Conservation (phyloP, 2,329 filamentous ascomycete species). For the Aspergillus pseudotamarii region DNA sequence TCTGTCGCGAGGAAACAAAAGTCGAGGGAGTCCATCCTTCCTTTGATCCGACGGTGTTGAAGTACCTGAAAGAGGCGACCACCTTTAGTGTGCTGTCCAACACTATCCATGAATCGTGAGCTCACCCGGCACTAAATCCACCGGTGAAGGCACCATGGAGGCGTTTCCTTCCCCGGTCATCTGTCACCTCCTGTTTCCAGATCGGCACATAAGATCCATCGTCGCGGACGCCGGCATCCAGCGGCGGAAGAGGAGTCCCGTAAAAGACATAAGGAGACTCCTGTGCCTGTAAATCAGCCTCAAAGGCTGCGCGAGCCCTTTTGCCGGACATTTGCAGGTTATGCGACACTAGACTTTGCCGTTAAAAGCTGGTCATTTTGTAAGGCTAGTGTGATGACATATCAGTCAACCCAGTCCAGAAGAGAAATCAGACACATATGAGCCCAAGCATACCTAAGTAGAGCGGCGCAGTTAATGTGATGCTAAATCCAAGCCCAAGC, state of each 20-base stretch:
- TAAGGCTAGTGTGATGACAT: not conserved
- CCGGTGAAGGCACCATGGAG: constrained; percentile 96
- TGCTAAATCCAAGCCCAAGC: not conserved
- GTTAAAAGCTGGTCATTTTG: not conserved
- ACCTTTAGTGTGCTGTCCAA: constrained; percentile 37
- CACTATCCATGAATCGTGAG: constrained; percentile 33
- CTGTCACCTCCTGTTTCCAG: constrained; percentile 98
- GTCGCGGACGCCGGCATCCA: constrained; percentile 76
- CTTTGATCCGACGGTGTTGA: constrained; percentile 97
- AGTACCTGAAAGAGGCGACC: constrained; percentile 67
- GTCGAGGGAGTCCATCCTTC: constrained; percentile 94
- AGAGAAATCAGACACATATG: not conserved
- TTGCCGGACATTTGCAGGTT: constrained; percentile 68
- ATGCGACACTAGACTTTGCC: not conserved
- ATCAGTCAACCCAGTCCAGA: not conserved
- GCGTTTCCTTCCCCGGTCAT: constrained; percentile 86
- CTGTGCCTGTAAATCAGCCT: constrained; percentile 68
- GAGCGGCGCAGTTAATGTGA: not conserved
- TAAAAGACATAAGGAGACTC: constrained; percentile 76
- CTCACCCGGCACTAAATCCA: constrained; percentile 92
- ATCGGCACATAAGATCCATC: constrained; percentile 90
- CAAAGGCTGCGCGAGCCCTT: constrained; percentile 76
- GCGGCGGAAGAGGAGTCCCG: constrained; percentile 80
- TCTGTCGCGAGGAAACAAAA: constrained; percentile 85
- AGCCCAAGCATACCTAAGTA: not conserved